These are phyloP conservation scores for Pulveroboletus sp. DNA, from an alignment of 768 basidiomycete genomes.

Conservation along the genomic window DNA sequence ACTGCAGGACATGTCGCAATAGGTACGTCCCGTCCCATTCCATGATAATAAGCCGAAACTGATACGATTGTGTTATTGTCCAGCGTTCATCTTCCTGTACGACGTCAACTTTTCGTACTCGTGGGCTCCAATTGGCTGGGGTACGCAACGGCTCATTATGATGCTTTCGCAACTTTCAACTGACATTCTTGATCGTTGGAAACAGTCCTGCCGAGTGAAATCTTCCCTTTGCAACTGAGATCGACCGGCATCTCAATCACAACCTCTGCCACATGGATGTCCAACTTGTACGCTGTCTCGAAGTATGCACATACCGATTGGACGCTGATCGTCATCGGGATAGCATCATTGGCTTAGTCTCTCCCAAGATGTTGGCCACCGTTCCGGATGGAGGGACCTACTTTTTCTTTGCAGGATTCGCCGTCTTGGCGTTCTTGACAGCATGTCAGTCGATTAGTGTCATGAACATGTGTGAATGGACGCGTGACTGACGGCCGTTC, in stretches of 20 bases:
- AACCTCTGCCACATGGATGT: conserved; percentile 41
- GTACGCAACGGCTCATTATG: conserved; percentile 10
- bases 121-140: conserved; percentile 32
- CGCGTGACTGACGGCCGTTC: conserved; percentile 1
- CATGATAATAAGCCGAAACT: conserved; percentile 7
- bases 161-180: not conserved
- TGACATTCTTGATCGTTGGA: conserved; percentile 7
- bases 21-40: conserved; percentile 23
- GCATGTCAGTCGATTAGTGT: conserved; percentile 19
- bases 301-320: not conserved
- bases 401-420: conserved; percentile 28
- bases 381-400: conserved; percentile 25
- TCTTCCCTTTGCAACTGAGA: conserved; percentile 41
- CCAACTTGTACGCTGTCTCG: conserved; percentile 30
- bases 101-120: conserved; percentile 35
- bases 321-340: not conserved
- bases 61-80: conserved; percentile 10
- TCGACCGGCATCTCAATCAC: conserved; percentile 42
- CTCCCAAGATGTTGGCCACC: conserved; percentile 25
- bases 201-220: conserved; percentile 39
- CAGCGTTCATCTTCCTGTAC: conserved; percentile 40
- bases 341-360: conserved; percentile 28
- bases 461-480: too few species aligned
- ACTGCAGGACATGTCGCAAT: conserved; percentile 28
- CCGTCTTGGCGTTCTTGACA: conserved; percentile 28